Conservation (phyloP, 305 asterid genomes). For the Coffea humblotiana region DNA sequence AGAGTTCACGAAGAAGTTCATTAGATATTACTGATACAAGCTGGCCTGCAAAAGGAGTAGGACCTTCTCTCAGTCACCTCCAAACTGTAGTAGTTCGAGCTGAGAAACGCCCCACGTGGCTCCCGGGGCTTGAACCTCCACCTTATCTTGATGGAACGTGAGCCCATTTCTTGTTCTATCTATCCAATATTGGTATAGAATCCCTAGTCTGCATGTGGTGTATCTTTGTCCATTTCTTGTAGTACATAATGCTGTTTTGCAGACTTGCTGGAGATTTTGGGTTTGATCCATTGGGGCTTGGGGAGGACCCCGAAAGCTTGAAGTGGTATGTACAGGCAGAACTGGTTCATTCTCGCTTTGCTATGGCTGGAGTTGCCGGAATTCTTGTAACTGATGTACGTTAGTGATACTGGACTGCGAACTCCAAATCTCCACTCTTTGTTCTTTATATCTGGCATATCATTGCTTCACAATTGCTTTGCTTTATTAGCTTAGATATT, state of each 20-base stretch:
- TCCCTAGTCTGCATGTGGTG: neutral
- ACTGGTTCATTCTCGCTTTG: slow-evolving; percentile 86
- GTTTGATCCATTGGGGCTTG: slow-evolving; percentile 90
- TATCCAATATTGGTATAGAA: neutral
- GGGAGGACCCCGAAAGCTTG: slow-evolving; percentile 87
- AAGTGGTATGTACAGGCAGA: slow-evolving; percentile 97
- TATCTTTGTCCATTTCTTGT: neutral
- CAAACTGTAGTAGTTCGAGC: slow-evolving; percentile 46
- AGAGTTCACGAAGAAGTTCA: slow-evolving; percentile 27
- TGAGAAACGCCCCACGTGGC: slow-evolving; percentile 86
- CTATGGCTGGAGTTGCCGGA: slow-evolving; percentile 98
- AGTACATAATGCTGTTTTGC: slow-evolving; percentile 17
- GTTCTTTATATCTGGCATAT: neutral
- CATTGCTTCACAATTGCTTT: neutral
- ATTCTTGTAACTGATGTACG: slow-evolving; percentile 80
- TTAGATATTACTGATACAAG: slow-evolving; percentile 30
- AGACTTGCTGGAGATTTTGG: slow-evolving; percentile 93
- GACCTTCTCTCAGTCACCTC: slow-evolving; percentile 23
- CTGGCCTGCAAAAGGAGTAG: slow-evolving; percentile 30
- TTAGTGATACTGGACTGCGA: neutral
- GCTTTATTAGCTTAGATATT: neutral
- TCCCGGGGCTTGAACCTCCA: slow-evolving; percentile 92
- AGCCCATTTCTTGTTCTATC: slow-evolving; percentile 22
- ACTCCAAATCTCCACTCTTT: neutral
- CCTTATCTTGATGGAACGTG: slow-evolving; percentile 90